Percentiles rank a stretch among this genome's conserved stretches.
These are phyloP conservation scores for Hericium coralloides DNA, from an alignment of 768 basidiomycete genomes.

Conservation along the genomic window DNA sequence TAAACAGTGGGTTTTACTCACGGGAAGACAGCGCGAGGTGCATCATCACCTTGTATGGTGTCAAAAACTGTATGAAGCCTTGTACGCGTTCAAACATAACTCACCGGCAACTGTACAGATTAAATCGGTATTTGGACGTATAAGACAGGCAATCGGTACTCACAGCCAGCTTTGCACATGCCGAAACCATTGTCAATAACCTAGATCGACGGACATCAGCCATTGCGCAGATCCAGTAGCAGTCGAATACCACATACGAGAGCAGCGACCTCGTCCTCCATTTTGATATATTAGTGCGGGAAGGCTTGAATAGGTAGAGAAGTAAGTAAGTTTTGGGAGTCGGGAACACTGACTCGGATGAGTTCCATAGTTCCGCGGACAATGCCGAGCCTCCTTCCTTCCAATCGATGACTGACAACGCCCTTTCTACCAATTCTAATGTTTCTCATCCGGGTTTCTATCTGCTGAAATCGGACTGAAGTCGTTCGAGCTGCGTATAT, in stretches of 20 bases:
- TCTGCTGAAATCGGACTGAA: too few species aligned
- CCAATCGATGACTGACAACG: too few species aligned
- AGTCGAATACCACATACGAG: conserved; percentile 26
- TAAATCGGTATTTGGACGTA: conserved; percentile 70
- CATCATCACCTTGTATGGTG: conserved; percentile 62
- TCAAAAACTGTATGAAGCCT: too few species aligned
- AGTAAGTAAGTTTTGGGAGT: neutral
- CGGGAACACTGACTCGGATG: too few species aligned
- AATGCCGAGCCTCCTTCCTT: too few species aligned
- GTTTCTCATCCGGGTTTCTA: too few species aligned
- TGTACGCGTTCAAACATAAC: too few species aligned
- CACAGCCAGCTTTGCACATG: conserved; percentile 98
- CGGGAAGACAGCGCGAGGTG: conserved; percentile 92
- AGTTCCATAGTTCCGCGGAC: too few species aligned
- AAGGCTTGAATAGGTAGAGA: neutral
- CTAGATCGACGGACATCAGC: conserved; percentile 29
- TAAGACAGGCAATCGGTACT: conserved; percentile 31
- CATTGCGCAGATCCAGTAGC: neutral
- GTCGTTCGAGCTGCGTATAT: too few species aligned
- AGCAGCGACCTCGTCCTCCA: conserved; percentile 60
- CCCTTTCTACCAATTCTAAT: too few species aligned
- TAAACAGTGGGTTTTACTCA: conserved; percentile 33
- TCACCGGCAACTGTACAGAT: conserved; percentile 2
- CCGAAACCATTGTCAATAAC: conserved; percentile 92
- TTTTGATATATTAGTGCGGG: conserved; percentile 17